Percentiles rank a stretch among this genome's conserved stretches.
These are phyloP conservation scores for Daphne laureola DNA, from an alignment of 441 rosid species.

Conservation along the genomic window DNA sequence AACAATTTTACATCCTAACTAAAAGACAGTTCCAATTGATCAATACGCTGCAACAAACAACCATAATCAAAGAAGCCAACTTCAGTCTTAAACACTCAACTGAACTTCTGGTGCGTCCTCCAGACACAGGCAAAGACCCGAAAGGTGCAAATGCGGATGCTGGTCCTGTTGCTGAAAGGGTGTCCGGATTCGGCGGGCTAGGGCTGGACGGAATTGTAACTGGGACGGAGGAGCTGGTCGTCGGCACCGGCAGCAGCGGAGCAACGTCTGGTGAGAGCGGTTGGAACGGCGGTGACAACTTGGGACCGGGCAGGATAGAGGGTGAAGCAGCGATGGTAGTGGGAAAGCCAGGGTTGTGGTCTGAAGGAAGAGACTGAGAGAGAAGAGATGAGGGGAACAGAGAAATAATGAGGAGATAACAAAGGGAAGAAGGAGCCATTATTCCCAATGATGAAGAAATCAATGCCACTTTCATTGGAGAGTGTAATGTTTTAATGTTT, in stretches of 20 bases:
- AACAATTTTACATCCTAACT: too few relatives aligned
- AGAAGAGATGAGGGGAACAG: conserved; percentile 24
- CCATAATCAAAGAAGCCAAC: conserved; percentile 13
- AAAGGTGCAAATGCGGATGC: conserved; percentile 45
- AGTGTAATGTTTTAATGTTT: conserved; percentile 10
- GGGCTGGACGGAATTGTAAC: conserved; percentile 62
- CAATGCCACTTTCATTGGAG: conserved; percentile 30
- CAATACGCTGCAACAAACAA: conserved; percentile 17
- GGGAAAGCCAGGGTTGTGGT: conserved; percentile 16
- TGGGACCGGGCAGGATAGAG: conserved; percentile 16
- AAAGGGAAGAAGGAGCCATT: conserved; percentile 38
- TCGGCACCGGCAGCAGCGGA: conserved; percentile 58
- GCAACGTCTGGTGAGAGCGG: conserved; percentile 73
- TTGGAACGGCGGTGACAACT: conserved; percentile 29
- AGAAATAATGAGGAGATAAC: conserved; percentile 19
- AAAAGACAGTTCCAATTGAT: not conserved
- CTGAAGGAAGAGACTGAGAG: conserved; percentile 30
- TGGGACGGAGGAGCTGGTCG: conserved; percentile 46
- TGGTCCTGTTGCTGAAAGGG: conserved; percentile 23
- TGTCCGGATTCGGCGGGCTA: conserved; percentile 60
- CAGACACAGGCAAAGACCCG: conserved; percentile 35
- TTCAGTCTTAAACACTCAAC: not conserved
- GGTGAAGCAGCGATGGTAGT: conserved; percentile 34
- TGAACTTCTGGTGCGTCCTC: conserved; percentile 19
- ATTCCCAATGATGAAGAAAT: conserved; percentile 58